A percentile compares a stretch with the other conserved stretches of the same genome.
Evolutionary conservation across 1,139 yeast species (phyloP).

Genomic region (Hanseniaspora sp.): DNA sequence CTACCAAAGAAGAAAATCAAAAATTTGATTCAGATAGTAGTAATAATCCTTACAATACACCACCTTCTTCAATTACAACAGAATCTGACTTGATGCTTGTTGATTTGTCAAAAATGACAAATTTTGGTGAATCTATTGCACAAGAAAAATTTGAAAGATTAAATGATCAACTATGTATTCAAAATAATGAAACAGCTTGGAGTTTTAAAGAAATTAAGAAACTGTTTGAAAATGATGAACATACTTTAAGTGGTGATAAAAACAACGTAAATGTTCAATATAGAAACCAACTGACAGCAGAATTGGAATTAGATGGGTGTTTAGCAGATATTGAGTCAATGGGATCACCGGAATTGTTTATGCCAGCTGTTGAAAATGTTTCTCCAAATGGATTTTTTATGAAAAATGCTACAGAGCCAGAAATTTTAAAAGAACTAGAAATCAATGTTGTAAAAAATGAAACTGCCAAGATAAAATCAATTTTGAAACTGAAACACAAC

Average conservation of each 20-base stretch:
- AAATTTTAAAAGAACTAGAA: neutral
- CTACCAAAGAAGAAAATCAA: neutral
- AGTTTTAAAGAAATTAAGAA: neutral
- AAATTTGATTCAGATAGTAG: neutral
- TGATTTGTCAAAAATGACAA: neutral
- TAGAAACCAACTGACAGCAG: neutral
- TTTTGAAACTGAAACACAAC: conserved; percentile 5
- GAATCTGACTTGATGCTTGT: neutral
- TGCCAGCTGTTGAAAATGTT: neutral
- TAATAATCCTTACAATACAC: neutral
- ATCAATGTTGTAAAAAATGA: neutral
- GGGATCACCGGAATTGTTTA: neutral
- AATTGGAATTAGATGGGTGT: neutral
- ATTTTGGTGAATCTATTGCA: neutral
- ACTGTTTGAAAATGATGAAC: neutral
- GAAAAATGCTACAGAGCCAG: no score
- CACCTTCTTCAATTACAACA: neutral
- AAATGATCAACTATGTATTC: neutral
- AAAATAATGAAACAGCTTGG: neutral
- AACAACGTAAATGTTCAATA: neutral
- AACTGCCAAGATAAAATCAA: neutral
- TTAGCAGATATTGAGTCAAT: conserved; percentile 9
- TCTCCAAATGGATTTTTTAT: no score
- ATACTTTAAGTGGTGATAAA: neutral
- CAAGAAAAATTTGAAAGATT: neutral